A percentile compares a stretch with the other conserved stretches of the same genome.
Conservation (phyloP, 2,329 filamentous ascomycete genomes). For the Calonectria ilicicola region DNA sequence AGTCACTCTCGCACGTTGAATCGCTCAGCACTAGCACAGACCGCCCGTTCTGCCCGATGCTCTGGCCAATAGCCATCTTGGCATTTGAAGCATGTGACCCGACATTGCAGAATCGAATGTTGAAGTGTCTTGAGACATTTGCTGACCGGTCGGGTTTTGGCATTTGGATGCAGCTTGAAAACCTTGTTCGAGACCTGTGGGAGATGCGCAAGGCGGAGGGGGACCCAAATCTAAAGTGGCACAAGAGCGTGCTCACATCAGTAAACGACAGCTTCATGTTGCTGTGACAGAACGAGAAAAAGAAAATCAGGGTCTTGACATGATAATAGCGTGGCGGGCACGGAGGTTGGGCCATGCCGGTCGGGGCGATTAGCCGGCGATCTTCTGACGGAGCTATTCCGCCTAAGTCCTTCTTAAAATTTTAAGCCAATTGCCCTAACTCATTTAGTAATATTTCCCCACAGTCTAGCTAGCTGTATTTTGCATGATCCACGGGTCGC, state of each 20-base stretch:
- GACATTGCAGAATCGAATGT: constrained; percentile 35
- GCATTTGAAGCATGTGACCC: constrained; percentile 34
- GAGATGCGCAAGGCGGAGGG: constrained; percentile 27
- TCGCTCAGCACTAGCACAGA: constrained; percentile 26
- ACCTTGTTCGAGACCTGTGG: constrained; percentile 36
- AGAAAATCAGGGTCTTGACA: background rate
- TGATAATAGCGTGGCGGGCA: constrained; percentile 3
- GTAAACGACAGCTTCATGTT: constrained; percentile 41
- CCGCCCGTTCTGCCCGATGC: constrained; percentile 38
- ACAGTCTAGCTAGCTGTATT: constrained; percentile 2
- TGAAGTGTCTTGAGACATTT: constrained; percentile 31
- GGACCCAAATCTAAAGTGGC: constrained; percentile 35
- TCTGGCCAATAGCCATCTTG: constrained; percentile 40
- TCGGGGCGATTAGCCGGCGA: constrained; percentile 7
- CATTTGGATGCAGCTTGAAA: constrained; percentile 35
- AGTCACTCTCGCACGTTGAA: constrained; percentile 37
- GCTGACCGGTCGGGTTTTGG: constrained; percentile 33
- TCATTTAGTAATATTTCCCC: constrained; percentile 18
- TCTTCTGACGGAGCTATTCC: constrained; percentile 16
- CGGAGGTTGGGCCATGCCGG: background rate
- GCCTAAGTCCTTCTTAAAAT: background rate
- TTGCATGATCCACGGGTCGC: constrained; percentile 15
- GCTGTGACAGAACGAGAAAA: constrained; percentile 7
- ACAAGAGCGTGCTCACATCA: constrained; percentile 33
- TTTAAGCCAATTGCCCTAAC: constrained; percentile 16